Percentiles rank a stretch among this genome's conserved stretches.
Conservation (phyloP, 306 rosid species). For the Vigna nakashimae region DNA sequence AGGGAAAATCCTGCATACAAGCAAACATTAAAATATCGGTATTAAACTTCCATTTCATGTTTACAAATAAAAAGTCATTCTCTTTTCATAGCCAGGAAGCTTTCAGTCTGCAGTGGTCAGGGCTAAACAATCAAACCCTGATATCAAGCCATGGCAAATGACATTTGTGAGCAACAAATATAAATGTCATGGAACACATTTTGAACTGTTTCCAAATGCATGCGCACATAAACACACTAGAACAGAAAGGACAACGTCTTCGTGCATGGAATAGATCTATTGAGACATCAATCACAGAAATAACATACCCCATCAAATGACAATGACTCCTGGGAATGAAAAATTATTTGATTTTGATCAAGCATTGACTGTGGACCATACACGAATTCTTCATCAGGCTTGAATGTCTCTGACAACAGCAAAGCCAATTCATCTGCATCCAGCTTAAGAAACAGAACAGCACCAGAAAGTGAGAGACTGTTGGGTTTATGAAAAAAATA, state of each 20-base stretch:
- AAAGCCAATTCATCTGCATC: conserved; percentile 63
- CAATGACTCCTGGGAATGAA: conserved; percentile 49
- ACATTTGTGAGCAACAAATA: background rate
- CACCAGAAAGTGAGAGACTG: conserved; percentile 22
- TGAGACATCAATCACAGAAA: conserved; percentile 1
- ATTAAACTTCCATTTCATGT: background rate
- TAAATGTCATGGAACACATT: background rate
- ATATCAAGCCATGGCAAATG: background rate
- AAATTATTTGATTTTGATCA: conserved; percentile 53
- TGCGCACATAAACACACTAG: conserved; percentile 4
- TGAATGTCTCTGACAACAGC: conserved; percentile 72
- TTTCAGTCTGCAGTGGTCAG: background rate
- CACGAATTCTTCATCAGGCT: conserved; percentile 87
- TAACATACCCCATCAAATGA: conserved; percentile 56
- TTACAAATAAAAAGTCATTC: background rate
- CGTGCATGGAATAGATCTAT: background rate
- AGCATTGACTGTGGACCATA: conserved; percentile 82
- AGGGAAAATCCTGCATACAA: conserved; percentile 70
- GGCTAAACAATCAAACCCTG: background rate
- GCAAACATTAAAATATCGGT: conserved; percentile 3
- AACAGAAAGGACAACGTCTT: conserved; percentile 2
- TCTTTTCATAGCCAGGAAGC: background rate
- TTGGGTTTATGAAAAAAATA: background rate
- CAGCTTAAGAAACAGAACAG: conserved; percentile 65
- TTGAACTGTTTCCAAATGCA: background rate